Evolutionary conservation across 352 stramenopile species (phyloP).

Genomic region (Globisporangium uncinulatum): DNA sequence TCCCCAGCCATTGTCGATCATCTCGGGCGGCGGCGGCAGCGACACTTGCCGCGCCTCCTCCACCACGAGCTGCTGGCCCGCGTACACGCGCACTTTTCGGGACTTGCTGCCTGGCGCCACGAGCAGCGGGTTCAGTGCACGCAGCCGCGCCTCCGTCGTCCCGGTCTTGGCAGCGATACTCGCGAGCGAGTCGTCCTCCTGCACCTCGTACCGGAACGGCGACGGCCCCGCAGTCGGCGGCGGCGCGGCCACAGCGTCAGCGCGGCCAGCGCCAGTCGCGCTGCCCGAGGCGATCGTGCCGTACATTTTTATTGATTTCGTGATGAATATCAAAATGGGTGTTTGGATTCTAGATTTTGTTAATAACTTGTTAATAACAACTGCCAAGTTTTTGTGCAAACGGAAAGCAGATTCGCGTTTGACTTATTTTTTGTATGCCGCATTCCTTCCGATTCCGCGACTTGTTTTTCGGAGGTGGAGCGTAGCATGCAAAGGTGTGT

Average conservation of each 20-base stretch:
- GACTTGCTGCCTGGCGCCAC: slow-evolving; percentile 26
- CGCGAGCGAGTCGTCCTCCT: slow-evolving; percentile 53
- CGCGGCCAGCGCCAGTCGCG: slow-evolving; percentile 17
- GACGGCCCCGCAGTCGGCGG: slow-evolving; percentile 30
- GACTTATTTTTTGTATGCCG: too few species aligned
- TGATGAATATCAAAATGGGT: neutral
- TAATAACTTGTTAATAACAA: too few species aligned
- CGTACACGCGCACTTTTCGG: slow-evolving; percentile 43
- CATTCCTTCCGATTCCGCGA: too few species aligned
- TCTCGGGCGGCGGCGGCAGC: slow-evolving; percentile 64
- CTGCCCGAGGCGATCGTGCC: slow-evolving; percentile 30
- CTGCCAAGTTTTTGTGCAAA: too few species aligned
- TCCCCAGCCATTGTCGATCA: slow-evolving; percentile 79
- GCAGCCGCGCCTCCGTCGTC: slow-evolving; percentile 47
- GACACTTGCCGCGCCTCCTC: slow-evolving; percentile 65
- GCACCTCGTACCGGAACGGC: slow-evolving; percentile 71
- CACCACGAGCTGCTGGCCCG: slow-evolving; percentile 70
- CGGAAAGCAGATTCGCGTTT: too few species aligned
- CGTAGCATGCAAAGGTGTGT: too few species aligned
- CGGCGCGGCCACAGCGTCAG: slow-evolving; percentile 14
- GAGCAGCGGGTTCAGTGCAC: slow-evolving; percentile 68
- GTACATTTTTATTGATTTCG: slow-evolving; percentile 28
- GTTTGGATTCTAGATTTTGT: neutral
- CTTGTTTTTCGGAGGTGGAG: too few species aligned
- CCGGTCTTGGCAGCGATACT: slow-evolving; percentile 59